These are phyloP conservation scores for Hordeum marinum DNA, from an alignment of 176 grass and related monocot genomes.

Conservation along the genomic window DNA sequence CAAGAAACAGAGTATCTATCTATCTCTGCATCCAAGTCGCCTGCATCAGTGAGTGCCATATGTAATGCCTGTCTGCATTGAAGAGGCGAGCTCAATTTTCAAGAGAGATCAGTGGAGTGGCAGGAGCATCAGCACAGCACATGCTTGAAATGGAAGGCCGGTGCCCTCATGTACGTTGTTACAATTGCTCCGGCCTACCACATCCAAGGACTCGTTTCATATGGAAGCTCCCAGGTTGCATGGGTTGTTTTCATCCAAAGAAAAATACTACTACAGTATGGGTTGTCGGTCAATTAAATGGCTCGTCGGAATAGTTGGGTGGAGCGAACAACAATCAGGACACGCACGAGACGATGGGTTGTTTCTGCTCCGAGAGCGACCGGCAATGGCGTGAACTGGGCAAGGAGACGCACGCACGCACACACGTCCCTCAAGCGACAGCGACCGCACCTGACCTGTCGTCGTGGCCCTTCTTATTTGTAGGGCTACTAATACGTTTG, in stretches of 20 bases:
- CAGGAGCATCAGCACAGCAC: not conserved
- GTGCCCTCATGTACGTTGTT: not conserved
- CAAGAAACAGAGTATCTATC: not conserved
- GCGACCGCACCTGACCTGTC: not conserved
- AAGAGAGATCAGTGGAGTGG: not conserved
- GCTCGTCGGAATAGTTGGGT: not conserved
- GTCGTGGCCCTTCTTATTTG: not conserved
- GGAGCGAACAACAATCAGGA: not conserved
- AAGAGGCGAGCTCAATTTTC: not conserved
- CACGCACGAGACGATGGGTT: not conserved
- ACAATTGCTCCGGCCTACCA: not conserved
- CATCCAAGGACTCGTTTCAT: not conserved
- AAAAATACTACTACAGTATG: no score
- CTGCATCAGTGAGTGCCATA: not conserved
- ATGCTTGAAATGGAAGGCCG: not conserved
- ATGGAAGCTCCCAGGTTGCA: not conserved
- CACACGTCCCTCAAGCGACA: not conserved
- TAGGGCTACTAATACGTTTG: no score
- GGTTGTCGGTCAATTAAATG: not conserved
- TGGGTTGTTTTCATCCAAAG: not conserved
- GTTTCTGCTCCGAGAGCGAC: not conserved
- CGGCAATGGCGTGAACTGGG: not conserved
- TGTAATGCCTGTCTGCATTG: not conserved
- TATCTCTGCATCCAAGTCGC: not conserved
- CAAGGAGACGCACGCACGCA: not conserved